phyloP scores from a whole-genome alignment of 2,329 filamentous ascomycete species.

The Colletotrichum lentis region DNA sequence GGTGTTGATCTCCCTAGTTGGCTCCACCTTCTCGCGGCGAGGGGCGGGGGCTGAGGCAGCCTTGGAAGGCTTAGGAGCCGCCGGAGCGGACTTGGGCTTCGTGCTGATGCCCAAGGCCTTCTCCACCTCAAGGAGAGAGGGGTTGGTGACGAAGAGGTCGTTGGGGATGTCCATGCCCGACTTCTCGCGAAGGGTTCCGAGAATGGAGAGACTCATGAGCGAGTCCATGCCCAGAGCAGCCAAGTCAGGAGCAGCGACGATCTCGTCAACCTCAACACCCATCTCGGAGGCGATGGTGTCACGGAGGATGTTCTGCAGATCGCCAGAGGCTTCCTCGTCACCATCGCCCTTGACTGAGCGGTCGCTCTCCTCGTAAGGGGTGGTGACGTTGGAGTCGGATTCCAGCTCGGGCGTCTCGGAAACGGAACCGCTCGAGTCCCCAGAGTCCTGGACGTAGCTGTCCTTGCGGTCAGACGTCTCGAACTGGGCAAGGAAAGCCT shows the following conservation, averaged over 20 bases:
- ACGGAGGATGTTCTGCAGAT: conserved; percentile 64
- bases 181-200: conserved; percentile 63
- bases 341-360: conserved; percentile 55
- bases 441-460: conserved; percentile 45
- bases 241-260: conserved; percentile 62
- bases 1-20: conserved; percentile 43
- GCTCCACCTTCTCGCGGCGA: conserved; percentile 38
- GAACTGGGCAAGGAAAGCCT: conserved; percentile 52
- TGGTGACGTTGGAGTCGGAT: conserved; percentile 61
- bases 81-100: conserved; percentile 48
- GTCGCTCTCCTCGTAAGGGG: conserved; percentile 61
- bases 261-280: conserved; percentile 73
- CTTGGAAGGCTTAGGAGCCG: conserved; percentile 46
- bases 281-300: conserved; percentile 76
- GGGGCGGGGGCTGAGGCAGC: conserved; percentile 27
- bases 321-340: conserved; percentile 47
- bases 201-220: conserved; percentile 64
- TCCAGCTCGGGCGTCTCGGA: conserved; percentile 57
- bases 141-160: conserved; percentile 68
- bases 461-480: conserved; percentile 44
- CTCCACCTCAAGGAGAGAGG: conserved; percentile 71
- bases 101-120: conserved; percentile 65
- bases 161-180: conserved; percentile 63
- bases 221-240: conserved; percentile 68
- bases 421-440: conserved; percentile 50